Conservation (phyloP, 2,329 filamentous ascomycete genomes). For the Mariannaea sp. region DNA sequence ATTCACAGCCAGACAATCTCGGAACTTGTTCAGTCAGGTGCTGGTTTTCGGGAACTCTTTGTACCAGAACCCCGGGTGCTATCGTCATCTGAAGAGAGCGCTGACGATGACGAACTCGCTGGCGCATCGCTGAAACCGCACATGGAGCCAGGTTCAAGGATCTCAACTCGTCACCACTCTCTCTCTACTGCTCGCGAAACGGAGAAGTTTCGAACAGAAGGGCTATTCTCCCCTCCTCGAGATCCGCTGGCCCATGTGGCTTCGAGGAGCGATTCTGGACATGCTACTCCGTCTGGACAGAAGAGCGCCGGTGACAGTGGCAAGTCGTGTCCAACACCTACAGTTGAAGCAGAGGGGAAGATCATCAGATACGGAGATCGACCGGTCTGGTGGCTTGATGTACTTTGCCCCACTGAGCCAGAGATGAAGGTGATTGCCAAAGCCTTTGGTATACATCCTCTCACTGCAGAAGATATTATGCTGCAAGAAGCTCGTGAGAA, state of each 20-base stretch:
- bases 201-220: slow-evolving; percentile 25
- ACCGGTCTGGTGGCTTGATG: slow-evolving; percentile 96
- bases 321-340: slow-evolving; percentile 26
- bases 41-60: slow-evolving; percentile 85
- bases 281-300: slow-evolving; percentile 53
- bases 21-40: slow-evolving; percentile 84
- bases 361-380: slow-evolving; percentile 72
- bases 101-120: slow-evolving; percentile 56
- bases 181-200: slow-evolving; percentile 40
- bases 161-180: slow-evolving; percentile 53
- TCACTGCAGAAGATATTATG: slow-evolving; percentile 96
- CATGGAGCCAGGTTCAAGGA: slow-evolving; percentile 48
- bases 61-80: slow-evolving; percentile 81
- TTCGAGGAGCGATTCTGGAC: slow-evolving; percentile 47
- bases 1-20: slow-evolving; percentile 96
- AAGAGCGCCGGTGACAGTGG: slow-evolving; percentile 44
- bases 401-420: slow-evolving; percentile 85
- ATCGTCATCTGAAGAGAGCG: slow-evolving; percentile 73
- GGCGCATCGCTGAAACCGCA: slow-evolving; percentile 34
- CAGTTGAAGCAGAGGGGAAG: slow-evolving; percentile 43
- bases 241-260: slow-evolving; percentile 39
- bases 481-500: slow-evolving; percentile 97
- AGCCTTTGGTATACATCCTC: slow-evolving; percentile 91
- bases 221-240: slow-evolving; percentile 39
- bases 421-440: slow-evolving; percentile 96